Base-by-base conservation (phyloP, 306 rosid genomes). In the Inga laurina region DNA sequence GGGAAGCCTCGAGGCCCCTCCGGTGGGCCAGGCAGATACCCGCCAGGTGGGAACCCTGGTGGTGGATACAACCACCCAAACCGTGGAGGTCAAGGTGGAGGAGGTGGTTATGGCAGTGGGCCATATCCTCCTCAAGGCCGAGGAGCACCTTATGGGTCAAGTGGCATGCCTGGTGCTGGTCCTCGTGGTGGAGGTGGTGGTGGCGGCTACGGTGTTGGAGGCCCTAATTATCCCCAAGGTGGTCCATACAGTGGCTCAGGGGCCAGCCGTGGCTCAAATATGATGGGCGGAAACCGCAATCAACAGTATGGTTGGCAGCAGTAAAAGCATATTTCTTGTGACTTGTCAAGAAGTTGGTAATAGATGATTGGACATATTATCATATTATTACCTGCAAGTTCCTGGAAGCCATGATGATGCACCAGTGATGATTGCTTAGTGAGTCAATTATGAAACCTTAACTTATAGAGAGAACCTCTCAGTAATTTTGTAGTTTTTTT, bases 81-180 rank as follows among this genome's bases (percentile, higher is more conserved):
- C 9, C 88, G 88, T 10, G 83, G 79, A 22, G 81, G 82, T 13
- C 91, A 88, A 86, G 91, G 66, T 10, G 87, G 91, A 72, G 82
- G 88, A 19, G 81, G 90, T 45, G 82, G 84, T 45, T 92, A 87
- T 72, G 86, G 85, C 74, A 82, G 81, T 37, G 91, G 90, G 21
- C 88, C 90, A 46, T 90, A 88, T 80, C 96, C 96, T 64, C 87
- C 96, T 5, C 96, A 90, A 81, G 93, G 92, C 44, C 86, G 90
- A 5, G 97, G 90, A 27, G 89, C 92, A 46, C 92, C 93, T 61
- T 93, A 90, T 52, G 88, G 83, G 14, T 90, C 91, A 61, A 84
- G 86, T 73, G 80, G 87, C 21, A 88, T 89, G 92, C 89, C 90
- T 54, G 85, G 88, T 57, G 89, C 91, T 4, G 92, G 93, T 75